Base-by-base conservation (phyloP, 805 yeast species). In the Metschnikowia amazonensis region DNA sequence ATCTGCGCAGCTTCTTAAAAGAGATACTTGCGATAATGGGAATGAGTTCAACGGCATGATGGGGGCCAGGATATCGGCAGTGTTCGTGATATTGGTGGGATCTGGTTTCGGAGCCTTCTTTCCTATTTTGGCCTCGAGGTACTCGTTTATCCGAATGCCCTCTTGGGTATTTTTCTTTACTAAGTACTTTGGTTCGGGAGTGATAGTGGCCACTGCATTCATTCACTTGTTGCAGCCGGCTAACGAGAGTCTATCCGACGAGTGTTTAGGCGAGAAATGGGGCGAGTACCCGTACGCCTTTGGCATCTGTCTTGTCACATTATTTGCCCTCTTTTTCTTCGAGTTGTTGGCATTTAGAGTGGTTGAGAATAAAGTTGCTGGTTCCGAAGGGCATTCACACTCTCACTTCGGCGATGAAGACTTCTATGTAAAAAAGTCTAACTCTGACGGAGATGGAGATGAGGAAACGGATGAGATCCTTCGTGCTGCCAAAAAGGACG, bases 131-230 rank as follows among this genome's bases (percentile, higher is more conserved):
- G 74, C 86, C 0, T 80, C 86, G 4, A 70, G 70, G 49, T 77
- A 76, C 56, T 79, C 86, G 0, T 75, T 75, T 53, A 70, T 84
- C 36, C 67, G 80, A 50, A 55, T 83, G 48, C 89, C 89, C 1
- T 56, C 72, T 11, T 74, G 80, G 79, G 75, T 80, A 51, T 84
- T 83, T 64, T 82, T 83, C 59, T 61, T 81, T 39, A 81, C 86
- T 41, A 85, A 84, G 57, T 85, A 75, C 64, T 86, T 86, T 60
- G 95, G 95, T 49, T 82, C 90, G 3, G 95, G 95, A 45, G 92
- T 86, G 40, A 86, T 86, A 57, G 75, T 86, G 10, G 86, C 92
- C 11, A 86, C 95, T 1, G 87, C 90, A 0, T 84, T 86, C 56
- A 80, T 86, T 25, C 95, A 86, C 66, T 67, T 86, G 48, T 64